phyloP scores from a whole-genome alignment of 2,329 filamentous ascomycete species.

The Fusarium anthophilum region DNA sequence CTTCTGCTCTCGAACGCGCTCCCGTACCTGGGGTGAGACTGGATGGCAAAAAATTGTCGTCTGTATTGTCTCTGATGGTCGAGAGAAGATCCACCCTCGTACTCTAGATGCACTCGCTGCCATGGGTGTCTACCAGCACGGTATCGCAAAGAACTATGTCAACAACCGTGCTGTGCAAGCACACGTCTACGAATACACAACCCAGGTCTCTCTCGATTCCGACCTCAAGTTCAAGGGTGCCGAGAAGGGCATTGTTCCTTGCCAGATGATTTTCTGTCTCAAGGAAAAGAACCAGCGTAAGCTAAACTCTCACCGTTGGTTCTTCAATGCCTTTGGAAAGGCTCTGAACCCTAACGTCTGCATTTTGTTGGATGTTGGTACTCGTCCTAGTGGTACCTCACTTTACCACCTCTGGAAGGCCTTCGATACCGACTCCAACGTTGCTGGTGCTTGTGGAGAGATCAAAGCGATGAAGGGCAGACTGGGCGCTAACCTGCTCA shows the following conservation, averaged over 20 bases:
- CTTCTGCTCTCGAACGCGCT: constrained; percentile 92
- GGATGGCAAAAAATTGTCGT: constrained; percentile 99
- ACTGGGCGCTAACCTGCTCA: constrained; percentile 82
- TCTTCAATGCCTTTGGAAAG: constrained; percentile 97
- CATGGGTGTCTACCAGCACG: constrained; percentile 97
- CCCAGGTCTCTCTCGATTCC: constrained; percentile 93
- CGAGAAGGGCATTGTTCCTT: constrained; percentile 98
- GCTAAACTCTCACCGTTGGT: constrained; percentile 98
- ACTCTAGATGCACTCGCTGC: constrained; percentile 94
- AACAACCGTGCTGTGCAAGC: constrained; percentile 95
- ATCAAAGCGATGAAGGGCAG: constrained; percentile 97
- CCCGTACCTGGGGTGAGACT: constrained; percentile 93
- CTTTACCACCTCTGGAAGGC: constrained; percentile 99
- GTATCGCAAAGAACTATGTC: constrained; percentile 98
- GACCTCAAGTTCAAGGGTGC: constrained; percentile 99
- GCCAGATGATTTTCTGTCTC: constrained; percentile 97
- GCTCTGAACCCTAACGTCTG: constrained; percentile 96
- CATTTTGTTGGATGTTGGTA: constrained; percentile 96
- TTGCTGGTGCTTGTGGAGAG: constrained; percentile 95
- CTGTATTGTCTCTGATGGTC: constrained; percentile 93
- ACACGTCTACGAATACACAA: constrained; percentile 99
- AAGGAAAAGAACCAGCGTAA: constrained; percentile 99
- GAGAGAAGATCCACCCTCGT: constrained; percentile 87
- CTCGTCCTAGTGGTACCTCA: constrained; percentile 85
- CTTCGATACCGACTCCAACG: constrained; percentile 96